Conservation (phyloP, 2,329 filamentous ascomycete genomes). For the Geosmithia putterillii region DNA sequence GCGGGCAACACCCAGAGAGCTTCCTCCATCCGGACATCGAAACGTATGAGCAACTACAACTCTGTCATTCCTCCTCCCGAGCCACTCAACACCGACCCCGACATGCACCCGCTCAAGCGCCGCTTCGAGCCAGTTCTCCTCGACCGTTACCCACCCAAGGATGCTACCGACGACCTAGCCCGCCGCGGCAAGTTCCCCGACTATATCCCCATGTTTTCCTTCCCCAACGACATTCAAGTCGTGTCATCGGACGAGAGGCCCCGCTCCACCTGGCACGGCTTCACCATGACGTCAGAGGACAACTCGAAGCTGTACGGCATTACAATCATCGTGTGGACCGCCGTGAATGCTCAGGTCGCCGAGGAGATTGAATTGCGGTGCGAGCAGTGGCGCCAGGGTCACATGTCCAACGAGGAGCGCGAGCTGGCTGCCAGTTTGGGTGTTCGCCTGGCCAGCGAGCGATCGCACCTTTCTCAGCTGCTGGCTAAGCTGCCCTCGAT, state of each 20-base stretch:
- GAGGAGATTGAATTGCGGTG: slow-evolving; percentile 74
- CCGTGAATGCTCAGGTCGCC: slow-evolving; percentile 68
- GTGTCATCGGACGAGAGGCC: slow-evolving; percentile 91
- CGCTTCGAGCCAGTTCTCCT: slow-evolving; percentile 93
- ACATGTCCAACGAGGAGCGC: slow-evolving; percentile 83
- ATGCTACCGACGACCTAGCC: slow-evolving; percentile 66
- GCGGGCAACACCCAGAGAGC: slow-evolving; percentile 42
- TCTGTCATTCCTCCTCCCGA: slow-evolving; percentile 92
- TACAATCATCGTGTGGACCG: slow-evolving; percentile 85
- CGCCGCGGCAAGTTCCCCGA: slow-evolving; percentile 83
- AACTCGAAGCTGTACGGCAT: slow-evolving; percentile 88
- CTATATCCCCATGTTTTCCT: slow-evolving; percentile 98
- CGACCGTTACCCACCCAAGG: slow-evolving; percentile 82
- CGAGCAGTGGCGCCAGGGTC: slow-evolving; percentile 71
- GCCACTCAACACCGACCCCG: slow-evolving; percentile 74
- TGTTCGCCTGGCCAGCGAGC: slow-evolving; percentile 73
- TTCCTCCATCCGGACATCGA: slow-evolving; percentile 62
- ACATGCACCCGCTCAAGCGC: slow-evolving; percentile 91
- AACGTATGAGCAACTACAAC: slow-evolving; percentile 91
- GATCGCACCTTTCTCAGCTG: slow-evolving; percentile 80
- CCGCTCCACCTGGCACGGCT: slow-evolving; percentile 96
- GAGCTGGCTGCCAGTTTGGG: slow-evolving; percentile 88
- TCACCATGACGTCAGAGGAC: slow-evolving; percentile 92
- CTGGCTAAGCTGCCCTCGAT: slow-evolving; percentile 72
- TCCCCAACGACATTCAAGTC: slow-evolving; percentile 94